These are phyloP conservation scores for Datisca glomerata DNA, from an alignment of 306 rosid genomes.

Conservation along the genomic window DNA sequence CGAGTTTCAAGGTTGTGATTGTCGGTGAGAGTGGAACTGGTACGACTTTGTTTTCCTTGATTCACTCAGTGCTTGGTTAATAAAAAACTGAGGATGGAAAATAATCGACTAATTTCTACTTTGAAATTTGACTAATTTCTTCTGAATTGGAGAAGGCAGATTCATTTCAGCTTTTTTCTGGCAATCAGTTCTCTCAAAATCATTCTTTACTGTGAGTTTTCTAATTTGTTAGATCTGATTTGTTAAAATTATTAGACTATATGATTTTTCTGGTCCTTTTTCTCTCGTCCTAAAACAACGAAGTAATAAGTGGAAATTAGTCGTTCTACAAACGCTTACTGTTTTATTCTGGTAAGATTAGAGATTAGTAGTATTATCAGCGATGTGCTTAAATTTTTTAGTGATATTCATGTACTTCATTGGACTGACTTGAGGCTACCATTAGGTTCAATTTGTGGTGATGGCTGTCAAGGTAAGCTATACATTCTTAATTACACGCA, in stretches of 20 bases:
- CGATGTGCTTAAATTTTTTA: not conserved
- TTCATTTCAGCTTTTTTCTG: no score
- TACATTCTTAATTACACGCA: not conserved
- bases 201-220: not conserved
- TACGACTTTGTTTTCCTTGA: no score
- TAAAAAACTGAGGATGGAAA: no score
- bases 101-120: no score
- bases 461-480: not conserved
- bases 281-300: not conserved
- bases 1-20: no score
- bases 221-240: not conserved
- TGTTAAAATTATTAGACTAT: not conserved
- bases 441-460: not conserved
- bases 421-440: not conserved
- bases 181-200: not conserved
- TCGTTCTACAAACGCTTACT: slow-evolving; percentile 5
- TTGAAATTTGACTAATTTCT: no score
- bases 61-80: no score
- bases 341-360: not conserved
- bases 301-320: slow-evolving; percentile 1
- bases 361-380: no score
- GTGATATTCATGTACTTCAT: not conserved
- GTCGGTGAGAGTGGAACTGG: no score
- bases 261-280: not conserved
- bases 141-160: no score